Base-by-base conservation (phyloP, 2,329 filamentous ascomycete genomes). In the Moelleriella libera region DNA sequence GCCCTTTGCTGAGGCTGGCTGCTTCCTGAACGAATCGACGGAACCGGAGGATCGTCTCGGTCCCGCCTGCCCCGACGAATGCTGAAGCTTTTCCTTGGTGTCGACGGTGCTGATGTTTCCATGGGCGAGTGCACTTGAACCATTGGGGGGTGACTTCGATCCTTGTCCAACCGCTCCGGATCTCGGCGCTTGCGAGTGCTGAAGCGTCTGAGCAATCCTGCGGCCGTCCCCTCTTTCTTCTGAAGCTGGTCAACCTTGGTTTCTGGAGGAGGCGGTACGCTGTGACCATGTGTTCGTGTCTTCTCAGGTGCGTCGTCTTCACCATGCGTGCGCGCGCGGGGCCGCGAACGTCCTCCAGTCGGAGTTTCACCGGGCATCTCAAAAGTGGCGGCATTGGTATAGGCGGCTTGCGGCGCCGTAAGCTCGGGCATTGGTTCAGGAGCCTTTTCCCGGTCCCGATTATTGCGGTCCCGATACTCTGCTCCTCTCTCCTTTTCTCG, bases 361-460 rank as follows among this genome's bases (percentile, higher is more conserved):
- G 86, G 82, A 59, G 82, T 89, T 64, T 95, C 88, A 14, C 89
- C 89, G 0, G 87, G 81, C 75, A 95, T 83, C 61, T 96, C 89
- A 59, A 92, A 94, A 2, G 85, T 69, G 2, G 81, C 77, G 29
- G 84, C 73, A 57, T 97, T 97, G 12, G 89, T 97, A 63, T 96
- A 82, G 8, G 89, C 92, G 48, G 85, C 85, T 56, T 87, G 84
- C 3, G 92, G 92, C 12, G 88, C 76, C 6, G 81, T 72, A 30
- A 96, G 78, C 54, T 92, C 86, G 1, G 85, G 83, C 52, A 92
- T 69, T 0, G 65, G 58, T 7, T 68, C 65, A 46, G 70, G 66
- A 30, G 71, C 68, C 52, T 65, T 66, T 21, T 50, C 46, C 29
- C 46, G 48, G 7, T 50, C 44, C 65, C 69, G 46, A 60, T 53